Evolutionary conservation across 2,329 filamentous ascomycete genomes (phyloP).

Genomic region (Penicillium vulpinum): DNA sequence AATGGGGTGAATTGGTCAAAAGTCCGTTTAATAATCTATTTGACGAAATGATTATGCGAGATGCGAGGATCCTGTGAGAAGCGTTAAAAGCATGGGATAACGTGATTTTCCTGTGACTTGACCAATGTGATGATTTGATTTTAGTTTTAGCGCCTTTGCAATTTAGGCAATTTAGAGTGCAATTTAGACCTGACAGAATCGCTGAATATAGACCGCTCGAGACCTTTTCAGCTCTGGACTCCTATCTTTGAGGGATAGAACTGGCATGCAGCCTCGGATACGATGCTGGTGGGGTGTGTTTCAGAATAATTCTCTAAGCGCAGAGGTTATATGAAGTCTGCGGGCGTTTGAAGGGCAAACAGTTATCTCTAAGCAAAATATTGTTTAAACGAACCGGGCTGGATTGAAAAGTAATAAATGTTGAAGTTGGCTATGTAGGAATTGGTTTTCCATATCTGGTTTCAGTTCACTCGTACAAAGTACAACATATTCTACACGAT

Average conservation of each 20-base stretch:
- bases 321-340: slow-evolving; percentile 4
- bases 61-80: background rate
- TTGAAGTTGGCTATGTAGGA: background rate
- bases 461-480: no score
- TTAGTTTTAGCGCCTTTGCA: background rate
- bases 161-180: background rate
- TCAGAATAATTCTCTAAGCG: slow-evolving; percentile 20
- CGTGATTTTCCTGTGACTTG: background rate
- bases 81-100: background rate
- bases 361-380: no score
- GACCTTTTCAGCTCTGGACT: background rate
- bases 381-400: background rate
- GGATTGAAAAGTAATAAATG: background rate
- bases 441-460: background rate
- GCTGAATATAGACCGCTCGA: background rate
- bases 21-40: background rate
- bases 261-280: background rate
- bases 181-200: background rate
- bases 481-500: no score
- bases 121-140: background rate
- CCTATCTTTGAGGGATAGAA: background rate
- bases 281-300: slow-evolving; percentile 15
- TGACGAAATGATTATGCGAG: background rate
- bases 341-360: background rate
- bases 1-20: background rate